Conservation (phyloP, 73 alveolate species). For the Uronychia setigera region DNA sequence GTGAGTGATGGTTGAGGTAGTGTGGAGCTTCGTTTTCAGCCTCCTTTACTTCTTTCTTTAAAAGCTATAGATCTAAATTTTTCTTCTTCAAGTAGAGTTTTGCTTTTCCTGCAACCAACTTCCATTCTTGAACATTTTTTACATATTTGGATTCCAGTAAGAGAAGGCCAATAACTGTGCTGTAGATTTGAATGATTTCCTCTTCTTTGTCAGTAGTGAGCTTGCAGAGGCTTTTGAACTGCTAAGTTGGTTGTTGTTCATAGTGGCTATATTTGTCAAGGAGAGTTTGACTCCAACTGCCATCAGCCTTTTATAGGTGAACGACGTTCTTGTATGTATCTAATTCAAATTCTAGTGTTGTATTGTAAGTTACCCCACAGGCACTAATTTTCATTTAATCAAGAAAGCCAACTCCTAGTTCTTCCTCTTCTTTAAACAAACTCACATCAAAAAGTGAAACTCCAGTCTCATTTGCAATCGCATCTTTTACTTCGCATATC, state of each 20-base stretch:
- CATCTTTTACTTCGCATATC: too few relatives aligned
- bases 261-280: not conserved
- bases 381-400: too few relatives aligned
- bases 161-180: constrained; percentile 12
- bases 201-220: not conserved
- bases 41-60: not conserved
- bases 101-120: constrained; percentile 48
- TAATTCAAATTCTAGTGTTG: too few relatives aligned
- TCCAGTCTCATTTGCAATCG: too few relatives aligned
- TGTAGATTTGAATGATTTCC: not conserved
- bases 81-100: constrained; percentile 1
- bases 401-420: too few relatives aligned
- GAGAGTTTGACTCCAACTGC: too few relatives aligned
- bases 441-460: too few relatives aligned
- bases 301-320: too few relatives aligned
- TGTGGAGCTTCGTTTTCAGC: not conserved
- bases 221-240: constrained; percentile 7
- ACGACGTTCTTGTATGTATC: too few relatives aligned
- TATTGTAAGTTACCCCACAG: too few relatives aligned
- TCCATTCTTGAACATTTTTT: constrained; percentile 38
- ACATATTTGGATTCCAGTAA: constrained; percentile 13
- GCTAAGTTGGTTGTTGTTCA: constrained; percentile 1
- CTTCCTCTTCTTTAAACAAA: too few relatives aligned
- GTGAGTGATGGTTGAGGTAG: not conserved
- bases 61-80: constrained; percentile 10